These are phyloP conservation scores for Anthoceros angustus DNA, from an alignment of 225 moss, liverwort and hornwort species.

Conservation along the genomic window DNA sequence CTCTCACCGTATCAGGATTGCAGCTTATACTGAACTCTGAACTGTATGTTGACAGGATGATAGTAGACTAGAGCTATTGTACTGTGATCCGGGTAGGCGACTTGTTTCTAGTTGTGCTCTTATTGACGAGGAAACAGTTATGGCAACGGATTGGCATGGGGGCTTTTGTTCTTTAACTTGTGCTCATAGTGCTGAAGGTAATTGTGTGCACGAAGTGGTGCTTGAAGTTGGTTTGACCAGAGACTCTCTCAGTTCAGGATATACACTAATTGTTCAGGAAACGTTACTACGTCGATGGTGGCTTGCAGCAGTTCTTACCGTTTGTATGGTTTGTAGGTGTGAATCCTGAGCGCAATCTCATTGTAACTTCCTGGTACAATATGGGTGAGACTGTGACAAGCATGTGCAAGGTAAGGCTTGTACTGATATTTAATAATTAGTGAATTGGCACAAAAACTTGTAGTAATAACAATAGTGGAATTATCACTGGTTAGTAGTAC, in stretches of 20 bases:
- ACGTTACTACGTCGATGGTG: too few relatives aligned
- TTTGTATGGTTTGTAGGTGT: slow-evolving; percentile 36
- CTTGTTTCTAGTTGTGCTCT: slow-evolving; percentile 86
- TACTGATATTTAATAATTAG: not conserved
- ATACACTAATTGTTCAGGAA: too few relatives aligned
- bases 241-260: too few relatives aligned
- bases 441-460: too few relatives aligned
- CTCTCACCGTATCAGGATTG: slow-evolving; percentile 3
- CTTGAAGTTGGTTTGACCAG: too few relatives aligned
- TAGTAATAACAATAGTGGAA: too few relatives aligned
- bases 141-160: slow-evolving; percentile 67
- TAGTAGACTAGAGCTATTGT: slow-evolving; percentile 62
- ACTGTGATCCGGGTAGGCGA: slow-evolving; percentile 69
- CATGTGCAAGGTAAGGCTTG: slow-evolving; percentile 48
- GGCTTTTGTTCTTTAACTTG: slow-evolving; percentile 69
- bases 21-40: not conserved
- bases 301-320: too few relatives aligned
- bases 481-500: too few relatives aligned
- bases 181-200: slow-evolving; percentile 53
- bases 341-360: slow-evolving; percentile 82
- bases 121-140: slow-evolving; percentile 64
- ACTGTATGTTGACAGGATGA: slow-evolving; percentile 29
- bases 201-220: slow-evolving; percentile 1
- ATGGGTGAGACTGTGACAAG: slow-evolving; percentile 73
- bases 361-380: slow-evolving; percentile 81